Percentiles rank a stretch among this genome's conserved stretches.
These are phyloP conservation scores for Coffea humblotiana DNA, from an alignment of 305 asterid genomes.

Conservation along the genomic window DNA sequence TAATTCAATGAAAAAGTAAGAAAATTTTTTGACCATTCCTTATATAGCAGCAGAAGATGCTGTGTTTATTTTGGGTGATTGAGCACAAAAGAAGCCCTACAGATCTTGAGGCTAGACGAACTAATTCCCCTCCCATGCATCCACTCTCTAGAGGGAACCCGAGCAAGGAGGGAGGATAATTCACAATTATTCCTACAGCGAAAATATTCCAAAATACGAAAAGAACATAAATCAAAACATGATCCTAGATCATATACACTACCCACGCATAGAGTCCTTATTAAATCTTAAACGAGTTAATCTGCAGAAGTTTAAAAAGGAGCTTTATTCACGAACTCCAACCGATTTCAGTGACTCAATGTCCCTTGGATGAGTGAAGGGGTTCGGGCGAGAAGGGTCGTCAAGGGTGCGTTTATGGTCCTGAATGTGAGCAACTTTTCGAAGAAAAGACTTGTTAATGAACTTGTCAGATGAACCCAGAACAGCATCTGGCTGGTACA, in stretches of 20 bases:
- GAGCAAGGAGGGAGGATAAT: not conserved
- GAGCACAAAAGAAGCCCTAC: not conserved
- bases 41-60: not conserved
- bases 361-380: slow-evolving; percentile 4
- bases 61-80: not conserved
- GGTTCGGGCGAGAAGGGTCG: slow-evolving; percentile 14
- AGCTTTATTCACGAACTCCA: not conserved
- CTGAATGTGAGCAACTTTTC: slow-evolving; percentile 18
- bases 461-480: slow-evolving; percentile 5
- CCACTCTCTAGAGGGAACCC: not conserved
- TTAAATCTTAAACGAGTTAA: no score
- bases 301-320: not conserved
- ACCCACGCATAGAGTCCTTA: no score
- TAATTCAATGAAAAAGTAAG: no score
- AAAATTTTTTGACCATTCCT: not conserved
- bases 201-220: not conserved
- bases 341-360: slow-evolving; percentile 13
- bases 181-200: not conserved
- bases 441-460: slow-evolving; percentile 17
- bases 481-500: slow-evolving; percentile 1
- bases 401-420: slow-evolving; percentile 2
- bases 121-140: not conserved
- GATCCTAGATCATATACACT: not conserved
- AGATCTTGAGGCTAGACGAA: not conserved
- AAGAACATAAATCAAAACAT: not conserved